Percentiles rank a stretch among this genome's conserved stretches.
These are phyloP conservation scores for Xylaria castorea DNA, from an alignment of 495 filamentous ascomycete species.

Conservation along the genomic window DNA sequence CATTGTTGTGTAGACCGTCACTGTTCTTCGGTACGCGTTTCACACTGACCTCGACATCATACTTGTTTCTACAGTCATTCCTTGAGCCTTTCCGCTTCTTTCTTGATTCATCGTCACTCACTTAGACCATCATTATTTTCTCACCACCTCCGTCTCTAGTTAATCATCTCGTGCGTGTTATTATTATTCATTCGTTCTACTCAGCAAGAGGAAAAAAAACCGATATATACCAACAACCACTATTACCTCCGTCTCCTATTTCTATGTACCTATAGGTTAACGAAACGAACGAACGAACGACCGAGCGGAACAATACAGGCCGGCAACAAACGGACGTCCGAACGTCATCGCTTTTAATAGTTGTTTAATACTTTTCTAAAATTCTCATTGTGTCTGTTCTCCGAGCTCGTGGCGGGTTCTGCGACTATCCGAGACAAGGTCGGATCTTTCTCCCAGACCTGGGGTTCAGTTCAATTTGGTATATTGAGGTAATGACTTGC, in stretches of 20 bases:
- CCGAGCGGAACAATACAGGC: neutral
- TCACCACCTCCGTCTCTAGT: constrained; percentile 3
- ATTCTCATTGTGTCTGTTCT: constrained; percentile 3
- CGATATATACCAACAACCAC: neutral
- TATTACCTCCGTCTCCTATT: neutral
- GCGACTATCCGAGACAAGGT: constrained; percentile 21
- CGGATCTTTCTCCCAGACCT: neutral
- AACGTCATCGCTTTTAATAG: constrained; percentile 12
- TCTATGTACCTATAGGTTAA: neutral
- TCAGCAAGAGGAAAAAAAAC: neutral
- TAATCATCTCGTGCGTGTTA: constrained; percentile 12
- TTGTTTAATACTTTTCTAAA: constrained; percentile 28
- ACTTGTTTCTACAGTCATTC: constrained; percentile 30
- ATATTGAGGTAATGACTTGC: constrained; percentile 18
- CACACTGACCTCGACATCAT: constrained; percentile 7
- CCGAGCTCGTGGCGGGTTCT: neutral
- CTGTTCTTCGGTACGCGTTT: constrained; percentile 13
- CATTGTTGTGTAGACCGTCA: constrained; percentile 10
- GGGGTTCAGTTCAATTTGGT: neutral
- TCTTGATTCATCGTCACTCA: constrained; percentile 19
- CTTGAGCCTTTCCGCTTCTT: constrained; percentile 28
- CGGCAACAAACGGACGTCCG: neutral
- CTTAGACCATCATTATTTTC: constrained; percentile 24
- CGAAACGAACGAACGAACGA: constrained; percentile 6
- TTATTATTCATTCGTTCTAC: constrained; percentile 4